Evolutionary conservation across 306 rosid species (phyloP).

Genomic region (Phaseolus lunatus): DNA sequence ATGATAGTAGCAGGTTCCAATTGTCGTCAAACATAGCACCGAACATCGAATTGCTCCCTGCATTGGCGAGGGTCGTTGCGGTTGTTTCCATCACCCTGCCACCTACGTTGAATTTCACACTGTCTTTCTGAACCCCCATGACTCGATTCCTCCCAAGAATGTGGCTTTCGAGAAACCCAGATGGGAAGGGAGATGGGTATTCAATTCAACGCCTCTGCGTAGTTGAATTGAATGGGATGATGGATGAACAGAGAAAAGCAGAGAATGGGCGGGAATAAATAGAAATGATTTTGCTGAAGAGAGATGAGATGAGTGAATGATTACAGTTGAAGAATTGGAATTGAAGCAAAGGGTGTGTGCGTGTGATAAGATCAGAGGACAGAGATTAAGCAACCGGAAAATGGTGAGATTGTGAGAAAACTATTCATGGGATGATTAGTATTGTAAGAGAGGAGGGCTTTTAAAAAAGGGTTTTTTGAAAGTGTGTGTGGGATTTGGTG

Average conservation of each 20-base stretch:
- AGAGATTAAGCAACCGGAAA: slow-evolving; percentile 29
- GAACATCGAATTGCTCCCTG: slow-evolving; percentile 84
- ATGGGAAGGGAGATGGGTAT: slow-evolving; percentile 11
- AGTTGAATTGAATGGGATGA: not conserved
- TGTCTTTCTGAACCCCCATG: slow-evolving; percentile 77
- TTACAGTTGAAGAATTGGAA: slow-evolving; percentile 29
- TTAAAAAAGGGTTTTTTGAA: slow-evolving; percentile 49
- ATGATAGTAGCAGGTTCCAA: slow-evolving; percentile 60
- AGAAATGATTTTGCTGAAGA: not conserved
- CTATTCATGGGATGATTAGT: slow-evolving; percentile 48
- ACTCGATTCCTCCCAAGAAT: slow-evolving; percentile 36
- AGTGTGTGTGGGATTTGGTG: slow-evolving; percentile 59
- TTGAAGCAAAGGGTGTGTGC: slow-evolving; percentile 36
- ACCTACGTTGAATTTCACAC: slow-evolving; percentile 85
- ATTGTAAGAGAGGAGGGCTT: slow-evolving; percentile 23
- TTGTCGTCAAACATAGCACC: slow-evolving; percentile 88
- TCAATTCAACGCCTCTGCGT: not conserved
- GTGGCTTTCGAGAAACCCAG: slow-evolving; percentile 51
- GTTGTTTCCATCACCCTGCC: slow-evolving; percentile 93
- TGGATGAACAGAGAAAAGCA: slow-evolving; percentile 12
- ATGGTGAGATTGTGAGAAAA: slow-evolving; percentile 46
- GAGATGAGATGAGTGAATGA: not conserved
- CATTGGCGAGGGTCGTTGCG: slow-evolving; percentile 85
- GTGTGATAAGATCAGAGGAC: slow-evolving; percentile 2
- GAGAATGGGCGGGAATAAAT: slow-evolving; percentile 22